These are phyloP conservation scores for Coix lacrymajobi DNA, from an alignment of 176 grass and related monocot genomes.

Conservation along the genomic window DNA sequence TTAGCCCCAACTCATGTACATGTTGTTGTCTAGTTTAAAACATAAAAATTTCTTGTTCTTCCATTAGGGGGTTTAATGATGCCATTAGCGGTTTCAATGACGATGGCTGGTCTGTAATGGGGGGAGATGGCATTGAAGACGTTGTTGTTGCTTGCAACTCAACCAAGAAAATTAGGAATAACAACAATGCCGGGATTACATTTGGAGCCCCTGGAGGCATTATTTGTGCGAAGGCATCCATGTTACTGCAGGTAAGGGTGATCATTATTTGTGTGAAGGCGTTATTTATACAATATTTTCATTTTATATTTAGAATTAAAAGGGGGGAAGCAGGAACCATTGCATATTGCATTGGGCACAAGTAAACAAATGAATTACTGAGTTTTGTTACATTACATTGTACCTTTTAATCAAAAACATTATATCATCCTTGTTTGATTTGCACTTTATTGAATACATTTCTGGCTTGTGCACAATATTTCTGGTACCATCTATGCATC, in stretches of 20 bases:
- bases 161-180: conserved; percentile 66
- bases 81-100: conserved; percentile 95
- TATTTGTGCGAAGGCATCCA: conserved; percentile 98
- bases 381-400: background rate
- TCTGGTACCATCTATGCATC: background rate
- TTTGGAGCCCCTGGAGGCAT: conserved; percentile 68
- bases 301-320: background rate
- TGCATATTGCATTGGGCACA: background rate
- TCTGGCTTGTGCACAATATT: background rate
- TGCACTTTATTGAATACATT: background rate
- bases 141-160: conserved; percentile 76
- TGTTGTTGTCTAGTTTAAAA: conserved; percentile 1
- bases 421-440: background rate
- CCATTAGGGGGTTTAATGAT: conserved; percentile 91
- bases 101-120: conserved; percentile 88
- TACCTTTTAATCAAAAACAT: background rate
- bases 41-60: background rate
- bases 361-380: background rate
- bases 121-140: conserved; percentile 84
- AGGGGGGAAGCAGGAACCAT: background rate
- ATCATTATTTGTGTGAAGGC: background rate
- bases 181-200: conserved; percentile 33
- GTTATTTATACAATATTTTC: background rate
- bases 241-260: conserved; percentile 79
- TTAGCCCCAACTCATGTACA: background rate